Percentiles rank a stretch among this genome's conserved stretches.
Conservation (phyloP, 306 rosid genomes). For the Casuarina glauca region DNA sequence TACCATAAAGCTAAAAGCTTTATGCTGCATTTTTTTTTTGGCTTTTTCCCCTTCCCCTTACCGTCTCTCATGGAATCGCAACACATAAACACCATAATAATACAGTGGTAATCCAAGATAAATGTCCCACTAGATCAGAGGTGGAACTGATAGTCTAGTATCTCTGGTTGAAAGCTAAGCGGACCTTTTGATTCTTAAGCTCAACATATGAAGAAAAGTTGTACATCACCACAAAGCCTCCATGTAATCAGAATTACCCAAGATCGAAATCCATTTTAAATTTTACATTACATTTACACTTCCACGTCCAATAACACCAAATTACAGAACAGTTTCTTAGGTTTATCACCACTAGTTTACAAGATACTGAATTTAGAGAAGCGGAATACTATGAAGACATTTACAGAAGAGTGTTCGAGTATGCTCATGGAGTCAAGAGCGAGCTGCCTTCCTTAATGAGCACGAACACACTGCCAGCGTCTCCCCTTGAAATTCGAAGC, state of each 20-base stretch:
- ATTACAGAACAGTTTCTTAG: neutral
- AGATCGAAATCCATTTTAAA: neutral
- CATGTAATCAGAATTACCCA: neutral
- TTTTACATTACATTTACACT: neutral
- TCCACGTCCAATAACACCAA: neutral
- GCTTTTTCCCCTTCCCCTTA: neutral
- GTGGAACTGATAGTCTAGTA: neutral
- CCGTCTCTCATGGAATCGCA: neutral
- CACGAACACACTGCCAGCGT: slow-evolving; percentile 76
- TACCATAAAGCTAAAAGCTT: neutral
- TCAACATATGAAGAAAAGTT: neutral
- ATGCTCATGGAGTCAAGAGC: slow-evolving; percentile 37
- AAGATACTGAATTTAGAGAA: no score
- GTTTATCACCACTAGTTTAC: neutral
- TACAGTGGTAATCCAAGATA: neutral
- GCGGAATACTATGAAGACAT: neutral
- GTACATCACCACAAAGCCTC: neutral
- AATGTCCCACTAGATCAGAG: neutral
- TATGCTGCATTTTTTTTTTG: neutral
- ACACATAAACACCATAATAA: neutral
- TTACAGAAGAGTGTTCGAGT: neutral
- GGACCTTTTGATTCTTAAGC: neutral
- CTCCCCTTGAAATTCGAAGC: slow-evolving; percentile 75
- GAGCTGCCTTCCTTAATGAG: slow-evolving; percentile 84
- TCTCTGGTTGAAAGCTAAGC: neutral